Evolutionary conservation across 2,329 filamentous ascomycete genomes (phyloP).

Genomic region (Endocalyx cinctus): DNA sequence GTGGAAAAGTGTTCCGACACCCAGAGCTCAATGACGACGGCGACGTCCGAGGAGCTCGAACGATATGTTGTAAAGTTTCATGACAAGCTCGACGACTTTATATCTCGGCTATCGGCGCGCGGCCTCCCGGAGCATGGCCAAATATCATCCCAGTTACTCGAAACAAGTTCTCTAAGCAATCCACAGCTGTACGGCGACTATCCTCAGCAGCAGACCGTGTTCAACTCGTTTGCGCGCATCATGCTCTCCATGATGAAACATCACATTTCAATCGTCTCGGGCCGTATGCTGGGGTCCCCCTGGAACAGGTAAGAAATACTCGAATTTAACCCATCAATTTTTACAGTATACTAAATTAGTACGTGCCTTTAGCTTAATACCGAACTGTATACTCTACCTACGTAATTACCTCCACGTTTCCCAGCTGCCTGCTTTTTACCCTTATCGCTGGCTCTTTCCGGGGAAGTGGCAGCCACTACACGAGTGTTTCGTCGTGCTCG

Average conservation of each 20-base stretch:
- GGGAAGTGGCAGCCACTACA: slow-evolving; percentile 7
- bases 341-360: slow-evolving; percentile 3
- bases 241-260: slow-evolving; percentile 7
- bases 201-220: slow-evolving; percentile 5
- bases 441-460: slow-evolving; percentile 5
- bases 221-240: slow-evolving; percentile 5
- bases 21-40: no score
- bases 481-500: slow-evolving; percentile 7
- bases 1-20: no score
- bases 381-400: slow-evolving; percentile 5
- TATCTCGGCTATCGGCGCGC: slow-evolving; percentile 5
- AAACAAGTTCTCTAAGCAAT: slow-evolving; percentile 5
- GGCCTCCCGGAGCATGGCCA: slow-evolving; percentile 5
- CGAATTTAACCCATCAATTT: slow-evolving; percentile 1
- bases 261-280: slow-evolving; percentile 6
- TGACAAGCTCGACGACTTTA: slow-evolving; percentile 5
- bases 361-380: slow-evolving; percentile 4
- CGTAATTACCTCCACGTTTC: slow-evolving; percentile 7
- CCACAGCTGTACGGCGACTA: slow-evolving; percentile 5
- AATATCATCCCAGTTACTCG: slow-evolving; percentile 5
- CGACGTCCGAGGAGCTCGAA: no score
- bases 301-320: slow-evolving; percentile 4
- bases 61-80: no score
- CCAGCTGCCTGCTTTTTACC: slow-evolving; percentile 6
- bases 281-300: slow-evolving; percentile 3